Percentiles rank a stretch among this genome's conserved stretches.
Conservation (phyloP, 108 stramenopile genomes). For the Cyclotella cryptica region DNA sequence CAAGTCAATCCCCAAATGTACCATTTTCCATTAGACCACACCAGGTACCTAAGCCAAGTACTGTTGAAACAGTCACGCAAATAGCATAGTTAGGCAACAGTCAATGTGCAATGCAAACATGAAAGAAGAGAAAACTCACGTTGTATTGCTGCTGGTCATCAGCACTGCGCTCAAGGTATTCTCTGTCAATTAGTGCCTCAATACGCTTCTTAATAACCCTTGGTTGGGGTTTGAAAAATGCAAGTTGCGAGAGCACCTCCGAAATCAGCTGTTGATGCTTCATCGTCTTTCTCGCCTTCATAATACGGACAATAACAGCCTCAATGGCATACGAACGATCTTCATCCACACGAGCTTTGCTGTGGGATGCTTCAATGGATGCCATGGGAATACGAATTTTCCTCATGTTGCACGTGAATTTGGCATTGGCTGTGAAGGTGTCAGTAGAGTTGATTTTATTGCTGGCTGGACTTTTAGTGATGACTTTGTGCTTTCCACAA, state of each 20-base stretch:
- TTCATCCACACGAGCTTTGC: conserved; percentile 97
- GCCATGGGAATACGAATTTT: conserved; percentile 99
- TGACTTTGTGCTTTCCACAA: conserved; percentile 98
- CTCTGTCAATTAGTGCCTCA: conserved; percentile 95
- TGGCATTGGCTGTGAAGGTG: conserved; percentile 88
- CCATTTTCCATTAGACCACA: background rate
- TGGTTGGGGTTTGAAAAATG: conserved; percentile 98
- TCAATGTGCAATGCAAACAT: background rate
- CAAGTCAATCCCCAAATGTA: background rate
- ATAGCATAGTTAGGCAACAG: background rate
- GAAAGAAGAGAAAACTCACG: conserved; percentile 49
- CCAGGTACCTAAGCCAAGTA: conserved; percentile 20
- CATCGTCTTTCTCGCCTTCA: conserved; percentile 99
- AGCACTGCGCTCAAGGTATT: conserved; percentile 93
- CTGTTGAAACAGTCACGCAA: conserved; percentile 5
- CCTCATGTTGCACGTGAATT: conserved; percentile 92
- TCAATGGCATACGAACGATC: conserved; percentile 98
- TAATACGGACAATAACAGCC: conserved; percentile 99
- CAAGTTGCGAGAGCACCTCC: conserved; percentile 96
- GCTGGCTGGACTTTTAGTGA: conserved; percentile 84
- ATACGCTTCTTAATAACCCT: conserved; percentile 94
- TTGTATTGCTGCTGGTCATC: conserved; percentile 91
- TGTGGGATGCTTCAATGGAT: conserved; percentile 95
- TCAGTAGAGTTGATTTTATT: conserved; percentile 92
- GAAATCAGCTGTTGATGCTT: conserved; percentile 96